Evolutionary conservation across 495 filamentous ascomycete genomes (phyloP), one percentile per base, ranked within the genome.

Genomic region (Penicillium robsamsonii): DNA sequence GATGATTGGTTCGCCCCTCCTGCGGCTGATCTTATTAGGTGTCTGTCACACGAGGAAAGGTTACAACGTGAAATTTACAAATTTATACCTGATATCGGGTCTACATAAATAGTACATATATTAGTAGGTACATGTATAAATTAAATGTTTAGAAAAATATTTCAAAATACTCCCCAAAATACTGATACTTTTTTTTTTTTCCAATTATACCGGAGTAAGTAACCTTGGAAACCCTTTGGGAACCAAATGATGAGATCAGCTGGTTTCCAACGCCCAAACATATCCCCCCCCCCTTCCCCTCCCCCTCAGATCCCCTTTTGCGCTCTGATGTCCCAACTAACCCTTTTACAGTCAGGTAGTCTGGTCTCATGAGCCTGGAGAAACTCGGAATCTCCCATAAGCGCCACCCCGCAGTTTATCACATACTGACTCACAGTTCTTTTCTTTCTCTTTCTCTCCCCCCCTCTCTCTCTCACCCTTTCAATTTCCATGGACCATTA

Each of bases 1-100:
- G 8, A 46, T 66, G 41, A 79, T 67, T 0, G 81, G 49, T 15
- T 38, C 2, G 2, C 49, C 22, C 20, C 33, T 37, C 30, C 47
- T 40, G 35, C 22, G 22, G 49, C 33, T 15, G 35, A 11, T 51
- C 59, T 42, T 53, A 61, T 57, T 37, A 50, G 53, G 46, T 57
- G 60, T 46, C 43, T 66, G 60, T 67, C 64, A 38, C 35, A 67
- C 64, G 64, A 47, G 45, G 45, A 47, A 47, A 47, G 15, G 43
- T 17, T 24, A 9, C 7, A 27, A n/a, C 5, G 24, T 27, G 42
- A 44, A 37, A 37, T 13, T 29, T 5, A 27, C 6, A 4, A 27
- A 3, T 27, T 27, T 27, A 27, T 7, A 22, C 22, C 22, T 22
- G 22, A 22, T 22, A 22, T 22, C 22, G 22, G 22, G 22, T 22